Evolutionary conservation across 306 rosid genomes (phyloP).

Genomic region (Arachis hypogaea): DNA sequence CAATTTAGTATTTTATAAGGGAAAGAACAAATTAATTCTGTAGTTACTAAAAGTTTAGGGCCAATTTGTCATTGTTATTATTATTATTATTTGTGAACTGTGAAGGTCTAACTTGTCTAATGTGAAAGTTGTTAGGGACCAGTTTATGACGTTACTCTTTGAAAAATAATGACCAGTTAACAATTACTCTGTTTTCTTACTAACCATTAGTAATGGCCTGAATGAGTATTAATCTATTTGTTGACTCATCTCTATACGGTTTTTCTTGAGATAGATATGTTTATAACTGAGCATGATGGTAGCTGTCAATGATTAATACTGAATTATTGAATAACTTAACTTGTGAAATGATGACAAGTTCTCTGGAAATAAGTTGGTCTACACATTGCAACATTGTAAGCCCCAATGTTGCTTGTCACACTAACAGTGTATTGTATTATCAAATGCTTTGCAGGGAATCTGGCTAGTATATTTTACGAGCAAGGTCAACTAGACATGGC

Average conservation of each 20-base stretch:
- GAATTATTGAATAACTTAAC: neutral
- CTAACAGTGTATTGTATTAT: neutral
- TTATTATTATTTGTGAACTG: too few species aligned
- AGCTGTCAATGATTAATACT: neutral
- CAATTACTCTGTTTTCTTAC: neutral
- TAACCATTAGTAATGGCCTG: neutral
- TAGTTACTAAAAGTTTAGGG: too few species aligned
- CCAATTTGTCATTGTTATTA: too few species aligned
- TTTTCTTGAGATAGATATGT: neutral
- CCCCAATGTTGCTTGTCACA: neutral
- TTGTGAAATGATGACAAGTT: neutral
- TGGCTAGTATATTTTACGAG: slow-evolving; percentile 89
- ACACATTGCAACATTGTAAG: neutral
- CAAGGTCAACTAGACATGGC: slow-evolving; percentile 97
- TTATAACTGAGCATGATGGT: neutral
- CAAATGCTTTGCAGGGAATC: slow-evolving; percentile 66
- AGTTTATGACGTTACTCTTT: too few species aligned
- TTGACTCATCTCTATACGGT: slow-evolving; percentile 1
- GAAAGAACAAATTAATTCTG: too few species aligned
- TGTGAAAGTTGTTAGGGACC: too few species aligned
- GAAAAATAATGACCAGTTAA: too few species aligned
- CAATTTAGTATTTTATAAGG: too few species aligned
- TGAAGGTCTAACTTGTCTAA: too few species aligned
- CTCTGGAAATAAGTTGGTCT: slow-evolving; percentile 2
- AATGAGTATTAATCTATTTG: neutral